phyloP scores from a whole-genome alignment of 805 yeast species.

The Ogataea pignaliae region DNA sequence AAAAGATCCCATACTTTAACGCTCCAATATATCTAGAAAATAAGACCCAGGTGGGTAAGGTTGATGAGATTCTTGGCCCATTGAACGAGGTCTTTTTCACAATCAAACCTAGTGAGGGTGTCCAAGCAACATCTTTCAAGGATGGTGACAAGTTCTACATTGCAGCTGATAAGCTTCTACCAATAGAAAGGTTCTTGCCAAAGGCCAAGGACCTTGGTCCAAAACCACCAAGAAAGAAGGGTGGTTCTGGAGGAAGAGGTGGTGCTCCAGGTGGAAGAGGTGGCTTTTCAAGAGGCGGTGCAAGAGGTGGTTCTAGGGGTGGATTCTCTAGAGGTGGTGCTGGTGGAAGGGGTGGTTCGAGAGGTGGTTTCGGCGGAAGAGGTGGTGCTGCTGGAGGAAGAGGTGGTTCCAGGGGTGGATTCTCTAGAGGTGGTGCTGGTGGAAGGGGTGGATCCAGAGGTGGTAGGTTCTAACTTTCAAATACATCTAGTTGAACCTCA shows the following conservation, averaged over 20 bases:
- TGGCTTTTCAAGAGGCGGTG: constrained; percentile 38
- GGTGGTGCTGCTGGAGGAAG: constrained; percentile 45
- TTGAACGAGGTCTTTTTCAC: constrained; percentile 97
- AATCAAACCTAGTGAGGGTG: constrained; percentile 93
- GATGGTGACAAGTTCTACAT: constrained; percentile 95
- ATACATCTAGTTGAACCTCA: not conserved
- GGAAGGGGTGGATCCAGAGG: constrained; percentile 26
- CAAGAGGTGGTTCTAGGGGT: constrained; percentile 36
- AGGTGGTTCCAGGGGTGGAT: constrained; percentile 34
- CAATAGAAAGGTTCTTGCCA: constrained; percentile 94
- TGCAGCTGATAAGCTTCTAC: constrained; percentile 91
- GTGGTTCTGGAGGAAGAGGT: constrained; percentile 51
- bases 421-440: constrained; percentile 19
- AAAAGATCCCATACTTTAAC: constrained; percentile 94
- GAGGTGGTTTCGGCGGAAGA: constrained; percentile 43
- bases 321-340: constrained; percentile 39
- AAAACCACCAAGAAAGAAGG: constrained; percentile 68
- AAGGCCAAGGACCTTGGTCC: constrained; percentile 89
- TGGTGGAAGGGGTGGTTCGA: constrained; percentile 35
- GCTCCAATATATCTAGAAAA: constrained; percentile 97
- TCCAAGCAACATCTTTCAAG: constrained; percentile 88
- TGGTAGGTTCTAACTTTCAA: constrained; percentile 20
- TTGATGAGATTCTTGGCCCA: constrained; percentile 97
- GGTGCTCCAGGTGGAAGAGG: constrained; percentile 45
- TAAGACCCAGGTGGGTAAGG: constrained; percentile 94